Conservation (phyloP, 2,329 filamentous ascomycete species). For the Fusarium sp. region DNA sequence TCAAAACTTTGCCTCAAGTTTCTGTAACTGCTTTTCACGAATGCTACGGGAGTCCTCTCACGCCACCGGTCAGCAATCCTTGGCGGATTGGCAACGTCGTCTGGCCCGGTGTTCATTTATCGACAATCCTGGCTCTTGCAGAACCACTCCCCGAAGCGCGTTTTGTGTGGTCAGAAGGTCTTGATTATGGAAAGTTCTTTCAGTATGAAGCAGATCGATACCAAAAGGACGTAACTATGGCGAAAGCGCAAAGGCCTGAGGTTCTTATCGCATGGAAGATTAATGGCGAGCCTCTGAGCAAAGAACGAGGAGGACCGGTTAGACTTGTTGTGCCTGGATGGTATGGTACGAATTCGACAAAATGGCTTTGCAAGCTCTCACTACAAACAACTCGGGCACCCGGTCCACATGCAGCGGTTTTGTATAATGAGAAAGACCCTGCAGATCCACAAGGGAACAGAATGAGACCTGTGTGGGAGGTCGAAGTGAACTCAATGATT, state of each 20-base stretch:
- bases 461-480: conserved; percentile 22
- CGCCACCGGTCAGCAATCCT: neutral
- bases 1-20: conserved; percentile 2
- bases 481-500: conserved; percentile 32
- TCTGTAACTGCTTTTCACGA: conserved; percentile 23
- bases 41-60: conserved; percentile 23
- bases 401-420: neutral
- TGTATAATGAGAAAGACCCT: conserved; percentile 26
- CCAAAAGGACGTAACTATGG: conserved; percentile 11
- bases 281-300: neutral
- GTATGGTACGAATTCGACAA: conserved; percentile 31
- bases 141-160: neutral
- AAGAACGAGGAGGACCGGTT: conserved; percentile 22
- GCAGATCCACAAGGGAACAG: neutral
- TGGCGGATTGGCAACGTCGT: conserved; percentile 19
- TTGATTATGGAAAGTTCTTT: conserved; percentile 11
- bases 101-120: conserved; percentile 14
- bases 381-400: conserved; percentile 1
- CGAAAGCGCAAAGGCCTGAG: neutral
- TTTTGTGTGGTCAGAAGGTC: conserved; percentile 28
- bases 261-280: conserved; percentile 7
- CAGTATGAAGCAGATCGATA: conserved; percentile 14
- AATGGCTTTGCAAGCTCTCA: conserved; percentile 19
- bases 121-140: neutral
- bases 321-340: conserved; percentile 23